Base-by-base conservation (phyloP, 2,329 filamentous ascomycete species). In the Tolypocladium sp. region DNA sequence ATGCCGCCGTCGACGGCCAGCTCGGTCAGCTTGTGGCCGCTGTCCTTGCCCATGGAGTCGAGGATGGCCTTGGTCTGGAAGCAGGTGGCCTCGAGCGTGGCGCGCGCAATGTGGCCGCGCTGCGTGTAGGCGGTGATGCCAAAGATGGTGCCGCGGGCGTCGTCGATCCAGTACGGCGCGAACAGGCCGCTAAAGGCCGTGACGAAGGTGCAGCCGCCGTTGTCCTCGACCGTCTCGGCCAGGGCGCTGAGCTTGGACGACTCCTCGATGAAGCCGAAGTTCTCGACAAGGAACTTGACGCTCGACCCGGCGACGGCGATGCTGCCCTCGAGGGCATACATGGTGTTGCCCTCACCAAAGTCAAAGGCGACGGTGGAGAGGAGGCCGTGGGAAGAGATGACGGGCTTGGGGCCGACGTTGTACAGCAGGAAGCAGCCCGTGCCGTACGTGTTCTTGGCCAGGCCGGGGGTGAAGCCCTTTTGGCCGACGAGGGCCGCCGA, bases 361-460 rank as follows among this genome's bases (percentile, higher is more conserved):
- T 92, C 83, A 71, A 89, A 93, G 0, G 87, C 90, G 20, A 93
- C 85, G 0, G 90, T 93, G 35, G 86, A 87, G 35, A 93, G 76
- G 17, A 94, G 79, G 3, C 90, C 90, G 69, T 92, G 88, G 35
- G 79, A 84, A 0, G 90, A 93, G 60, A 92, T 86, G 58, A 92
- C 89, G 5, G 90, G 90, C 74, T 90, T 88, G 30, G 86, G 79
- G 30, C 90, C 90, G 17, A 92, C 87, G 68, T 94, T 92, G 75
- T 92, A 92, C 8, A 93, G 82, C 64, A 93, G 75, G 77, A 94
- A 94, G 72, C 90, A 92, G 27, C 90, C 90, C 0, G 90, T 93
- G 46, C 90, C 90, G 70, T 93, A 93, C 0, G 90, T 93, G 72
- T 93, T 93, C 78, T 93, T 93, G 56, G 90, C 90, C 59, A 82